Evolutionary conservation across 1,139 yeast genomes (phyloP).

Genomic region (Debaryomycetaceae sp.): DNA sequence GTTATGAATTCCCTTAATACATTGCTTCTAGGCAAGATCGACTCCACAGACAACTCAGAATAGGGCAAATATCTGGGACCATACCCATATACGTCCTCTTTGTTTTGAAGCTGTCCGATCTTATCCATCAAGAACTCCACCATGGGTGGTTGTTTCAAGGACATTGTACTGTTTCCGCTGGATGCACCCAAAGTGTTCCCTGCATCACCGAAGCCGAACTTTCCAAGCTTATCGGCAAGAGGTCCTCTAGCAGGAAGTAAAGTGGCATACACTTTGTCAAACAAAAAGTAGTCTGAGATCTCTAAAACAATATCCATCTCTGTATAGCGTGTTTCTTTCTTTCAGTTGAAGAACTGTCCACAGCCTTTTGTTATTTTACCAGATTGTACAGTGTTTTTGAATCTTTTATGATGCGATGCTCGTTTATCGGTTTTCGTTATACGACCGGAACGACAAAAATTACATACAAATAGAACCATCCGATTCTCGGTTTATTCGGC

Average conservation of each 20-base stretch:
- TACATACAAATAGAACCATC: constrained; percentile 1
- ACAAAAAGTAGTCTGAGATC: constrained; percentile 61
- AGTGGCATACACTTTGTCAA: constrained; percentile 70
- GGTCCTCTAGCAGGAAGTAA: constrained; percentile 33
- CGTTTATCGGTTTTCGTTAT: constrained; percentile 1
- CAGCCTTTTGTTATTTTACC: not conserved
- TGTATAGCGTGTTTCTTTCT: constrained; percentile 1
- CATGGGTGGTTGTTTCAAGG: constrained; percentile 11
- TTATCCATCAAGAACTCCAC: constrained; percentile 14
- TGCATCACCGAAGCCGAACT: constrained; percentile 2
- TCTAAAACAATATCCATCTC: constrained; percentile 89
- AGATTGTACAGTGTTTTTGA: not conserved
- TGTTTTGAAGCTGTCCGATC: constrained; percentile 25
- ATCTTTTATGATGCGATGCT: not conserved
- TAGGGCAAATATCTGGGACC: constrained; percentile 37
- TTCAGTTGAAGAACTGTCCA: not conserved
- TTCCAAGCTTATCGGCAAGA: constrained; percentile 11
- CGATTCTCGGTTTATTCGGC: constrained; percentile 5
- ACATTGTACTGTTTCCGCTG: constrained; percentile 8
- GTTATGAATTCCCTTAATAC: constrained; percentile 66
- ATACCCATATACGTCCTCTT: constrained; percentile 38
- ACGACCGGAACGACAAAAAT: constrained; percentile 8
- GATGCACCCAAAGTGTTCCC: constrained; percentile 4
- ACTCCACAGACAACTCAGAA: constrained; percentile 52
- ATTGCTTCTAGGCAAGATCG: constrained; percentile 69